These are phyloP conservation scores for Colletotrichum sp. DNA, from an alignment of 2,329 filamentous ascomycete species.

Conservation along the genomic window DNA sequence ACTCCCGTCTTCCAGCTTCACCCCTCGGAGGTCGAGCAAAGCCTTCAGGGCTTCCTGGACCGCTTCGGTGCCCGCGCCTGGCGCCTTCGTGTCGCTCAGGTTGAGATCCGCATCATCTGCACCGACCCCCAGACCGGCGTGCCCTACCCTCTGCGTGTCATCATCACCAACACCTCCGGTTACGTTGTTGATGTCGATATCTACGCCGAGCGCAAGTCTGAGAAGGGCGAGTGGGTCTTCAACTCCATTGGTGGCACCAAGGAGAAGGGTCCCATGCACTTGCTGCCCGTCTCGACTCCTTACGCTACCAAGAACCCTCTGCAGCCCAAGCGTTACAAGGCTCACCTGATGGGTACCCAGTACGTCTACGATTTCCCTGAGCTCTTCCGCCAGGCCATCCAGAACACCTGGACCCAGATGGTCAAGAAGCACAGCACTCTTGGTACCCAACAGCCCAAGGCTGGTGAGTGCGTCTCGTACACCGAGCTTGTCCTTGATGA, in stretches of 20 bases:
- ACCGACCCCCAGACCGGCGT: slow-evolving; percentile 85
- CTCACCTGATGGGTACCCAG: slow-evolving; percentile 98
- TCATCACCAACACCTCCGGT: slow-evolving; percentile 97
- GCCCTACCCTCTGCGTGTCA: slow-evolving; percentile 90
- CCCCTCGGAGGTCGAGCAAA: slow-evolving; percentile 89
- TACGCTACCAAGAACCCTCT: slow-evolving; percentile 99
- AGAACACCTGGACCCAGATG: slow-evolving; percentile 88
- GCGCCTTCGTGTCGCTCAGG: slow-evolving; percentile 94
- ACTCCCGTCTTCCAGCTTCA: slow-evolving; percentile 93
- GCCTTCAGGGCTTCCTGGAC: slow-evolving; percentile 92
- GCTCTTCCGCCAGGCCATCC: slow-evolving; percentile 96
- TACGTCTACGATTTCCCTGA: slow-evolving; percentile 99
- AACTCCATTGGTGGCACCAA: slow-evolving; percentile 95
- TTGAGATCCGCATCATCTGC: slow-evolving; percentile 98
- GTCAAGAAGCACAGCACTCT: slow-evolving; percentile 76
- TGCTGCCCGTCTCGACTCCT: slow-evolving; percentile 87
- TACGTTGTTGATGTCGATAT: slow-evolving; percentile 98
- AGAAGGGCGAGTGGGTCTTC: slow-evolving; percentile 98
- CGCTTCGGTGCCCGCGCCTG: slow-evolving; percentile 94
- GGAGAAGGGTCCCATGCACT: slow-evolving; percentile 94
- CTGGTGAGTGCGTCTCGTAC: slow-evolving; percentile 92
- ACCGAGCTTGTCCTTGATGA: slow-evolving; percentile 96
- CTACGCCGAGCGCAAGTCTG: slow-evolving; percentile 96
- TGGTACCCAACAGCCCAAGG: slow-evolving; percentile 79
- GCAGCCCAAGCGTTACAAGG: slow-evolving; percentile 99